phyloP scores from a whole-genome alignment of 108 stramenopile species.

The Phaeodactylum tricornutum region DNA sequence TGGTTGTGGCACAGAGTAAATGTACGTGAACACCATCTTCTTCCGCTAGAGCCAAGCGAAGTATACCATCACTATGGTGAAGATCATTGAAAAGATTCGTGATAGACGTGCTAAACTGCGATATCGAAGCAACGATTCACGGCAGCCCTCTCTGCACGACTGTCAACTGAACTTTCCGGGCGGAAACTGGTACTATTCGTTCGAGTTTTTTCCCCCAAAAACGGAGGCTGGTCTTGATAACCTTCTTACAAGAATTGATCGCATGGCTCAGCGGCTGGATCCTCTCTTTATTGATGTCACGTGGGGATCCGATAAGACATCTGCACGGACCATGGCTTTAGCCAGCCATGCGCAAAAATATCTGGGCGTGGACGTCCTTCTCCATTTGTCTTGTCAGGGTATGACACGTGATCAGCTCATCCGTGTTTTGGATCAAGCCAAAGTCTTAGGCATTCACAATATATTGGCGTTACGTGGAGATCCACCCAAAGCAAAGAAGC shows the following conservation, averaged over 20 bases:
- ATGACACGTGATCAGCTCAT: constrained; percentile 43
- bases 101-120: not conserved
- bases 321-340: constrained; percentile 66
- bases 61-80: too few relatives aligned
- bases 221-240: constrained; percentile 90
- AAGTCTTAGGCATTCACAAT: constrained; percentile 68
- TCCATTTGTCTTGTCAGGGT: constrained; percentile 91
- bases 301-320: constrained; percentile 79
- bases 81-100: constrained; percentile 20
- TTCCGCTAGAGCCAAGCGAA: too few relatives aligned
- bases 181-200: constrained; percentile 63
- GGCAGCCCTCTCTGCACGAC: not conserved
- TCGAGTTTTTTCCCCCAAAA: constrained; percentile 96
- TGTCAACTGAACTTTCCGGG: not conserved
- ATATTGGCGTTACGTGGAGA: constrained; percentile 93
- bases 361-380: constrained; percentile 80
- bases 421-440: constrained; percentile 42
- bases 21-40: too few relatives aligned
- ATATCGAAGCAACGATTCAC: not conserved
- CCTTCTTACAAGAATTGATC: constrained; percentile 86
- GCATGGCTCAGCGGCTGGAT: constrained; percentile 81
- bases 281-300: constrained; percentile 94
- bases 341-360: constrained; percentile 81
- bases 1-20: too few relatives aligned
- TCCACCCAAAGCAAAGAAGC: constrained; percentile 78